Evolutionary conservation across 2,329 filamentous ascomycete genomes (phyloP), one percentile per base, ranked within the genome.

Genomic region (Xylaria multiplex): DNA sequence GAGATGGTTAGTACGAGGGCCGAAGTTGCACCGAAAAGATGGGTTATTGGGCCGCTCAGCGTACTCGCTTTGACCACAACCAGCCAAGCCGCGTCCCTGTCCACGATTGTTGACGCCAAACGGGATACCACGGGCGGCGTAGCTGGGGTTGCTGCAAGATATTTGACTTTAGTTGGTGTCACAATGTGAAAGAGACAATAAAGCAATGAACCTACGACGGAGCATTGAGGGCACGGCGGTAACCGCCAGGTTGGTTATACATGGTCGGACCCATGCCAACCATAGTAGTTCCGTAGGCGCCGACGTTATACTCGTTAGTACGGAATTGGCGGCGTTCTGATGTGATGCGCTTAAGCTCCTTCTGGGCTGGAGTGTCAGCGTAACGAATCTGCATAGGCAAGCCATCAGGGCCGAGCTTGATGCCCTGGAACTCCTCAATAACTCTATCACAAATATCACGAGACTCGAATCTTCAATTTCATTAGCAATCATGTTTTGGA

Each of bases 361-460:
- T 99, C 80, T 99, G 96, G 69, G 95, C 92, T 62, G 96, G 93
- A 43, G 96, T 99, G 77, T 99, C 96, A 69, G 96, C 95, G 78
- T 97, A 99, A 71, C 96, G 94, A 72, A 99, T 93, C 81, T 97
- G 94, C 81, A 96, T 88, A 69, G 94, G 90, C 70, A 96, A 88
- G 32, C 91, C 89, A 74, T 97, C 93, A 40, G 91, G 89, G 46
- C 92, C 92, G 71, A 92, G 86, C 35, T 87, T 82, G 72, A 90
- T 83, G 70, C 96, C 95, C 80, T 97, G 94, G 81, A 92, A 99
- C 70, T 91, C 89, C 73, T 86, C 85, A 79, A 99, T 93, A 72
- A 99, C 90, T 71, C 93, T 89, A 73, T 98, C 94, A 72, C 96
- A 98, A 72, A 96, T 85, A 0, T 96, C 92, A 54, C 94, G 95